Percentiles rank a stretch among this genome's conserved stretches.
Conservation (phyloP, 75 land plant species). For the Cunninghamia lanceolata region DNA sequence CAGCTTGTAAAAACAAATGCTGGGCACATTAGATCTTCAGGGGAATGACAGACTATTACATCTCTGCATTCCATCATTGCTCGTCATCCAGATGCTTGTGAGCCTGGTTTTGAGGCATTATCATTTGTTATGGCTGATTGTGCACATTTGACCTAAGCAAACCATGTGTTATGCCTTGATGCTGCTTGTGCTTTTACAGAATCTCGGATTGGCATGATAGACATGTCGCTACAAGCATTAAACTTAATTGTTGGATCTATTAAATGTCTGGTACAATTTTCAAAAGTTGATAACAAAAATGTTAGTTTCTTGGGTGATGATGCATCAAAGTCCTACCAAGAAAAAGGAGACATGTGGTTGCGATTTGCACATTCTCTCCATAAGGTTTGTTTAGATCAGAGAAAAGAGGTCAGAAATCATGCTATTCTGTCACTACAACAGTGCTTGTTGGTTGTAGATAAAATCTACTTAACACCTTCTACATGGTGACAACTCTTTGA, state of each 20-base stretch:
- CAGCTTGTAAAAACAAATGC: no score
- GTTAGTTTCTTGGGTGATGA: neutral
- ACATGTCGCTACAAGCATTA: slow-evolving; percentile 33
- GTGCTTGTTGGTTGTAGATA: slow-evolving; percentile 45
- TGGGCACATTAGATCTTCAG: slow-evolving; percentile 57
- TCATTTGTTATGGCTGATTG: slow-evolving; percentile 61
- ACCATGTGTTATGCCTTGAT: slow-evolving; percentile 78
- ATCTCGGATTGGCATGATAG: slow-evolving; percentile 43
- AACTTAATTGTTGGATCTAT: slow-evolving; percentile 49
- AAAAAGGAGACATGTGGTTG: slow-evolving; percentile 52
- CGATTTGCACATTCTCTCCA: no score
- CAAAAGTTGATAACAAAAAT: slow-evolving; percentile 9
- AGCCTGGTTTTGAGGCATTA: no score
- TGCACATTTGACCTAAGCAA: slow-evolving; percentile 48
- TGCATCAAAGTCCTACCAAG: slow-evolving; percentile 24
- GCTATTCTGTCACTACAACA: slow-evolving; percentile 43
- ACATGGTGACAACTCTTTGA: slow-evolving; percentile 40
- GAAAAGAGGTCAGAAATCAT: slow-evolving; percentile 53
- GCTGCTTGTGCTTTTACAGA: slow-evolving; percentile 58
- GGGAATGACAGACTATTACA: slow-evolving; percentile 80
- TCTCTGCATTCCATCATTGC: slow-evolving; percentile 77
- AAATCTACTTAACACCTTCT: slow-evolving; percentile 23
- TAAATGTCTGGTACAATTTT: slow-evolving; percentile 37
- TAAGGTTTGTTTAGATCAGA: slow-evolving; percentile 40
- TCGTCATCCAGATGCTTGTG: slow-evolving; percentile 75